These are phyloP conservation scores for Isabelozyma rhagii DNA, from an alignment of 805 yeast genomes.

Conservation along the genomic window DNA sequence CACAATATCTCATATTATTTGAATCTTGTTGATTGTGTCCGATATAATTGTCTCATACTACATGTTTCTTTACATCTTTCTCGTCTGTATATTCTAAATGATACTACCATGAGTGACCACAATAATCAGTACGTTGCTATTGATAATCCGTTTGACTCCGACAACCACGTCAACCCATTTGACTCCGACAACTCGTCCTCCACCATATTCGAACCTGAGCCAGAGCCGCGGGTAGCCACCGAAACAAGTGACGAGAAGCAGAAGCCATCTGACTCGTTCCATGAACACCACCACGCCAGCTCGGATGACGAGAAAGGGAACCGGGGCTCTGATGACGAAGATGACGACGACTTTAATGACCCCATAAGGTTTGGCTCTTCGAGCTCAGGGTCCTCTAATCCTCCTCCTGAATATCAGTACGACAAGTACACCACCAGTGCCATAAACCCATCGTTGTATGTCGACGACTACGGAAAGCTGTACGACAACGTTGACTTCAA, in stretches of 20 bases:
- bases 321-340: background rate
- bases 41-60: background rate
- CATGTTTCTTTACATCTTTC: background rate
- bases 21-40: background rate
- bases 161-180: background rate
- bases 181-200: background rate
- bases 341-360: slow-evolving; percentile 3
- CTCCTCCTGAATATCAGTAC: background rate
- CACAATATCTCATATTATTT: background rate
- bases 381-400: slow-evolving; percentile 8
- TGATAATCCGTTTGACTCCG: background rate
- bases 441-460: slow-evolving; percentile 5
- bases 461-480: slow-evolving; percentile 31
- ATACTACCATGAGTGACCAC: background rate
- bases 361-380: slow-evolving; percentile 9
- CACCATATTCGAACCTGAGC: background rate
- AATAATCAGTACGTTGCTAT: background rate
- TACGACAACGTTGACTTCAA: slow-evolving; percentile 38
- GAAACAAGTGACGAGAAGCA: background rate
- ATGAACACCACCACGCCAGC: slow-evolving; percentile 4
- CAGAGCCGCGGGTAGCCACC: background rate
- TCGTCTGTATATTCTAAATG: too few relatives aligned
- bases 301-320: slow-evolving; percentile 9
- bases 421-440: background rate
- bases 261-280: slow-evolving; percentile 3